Evolutionary conservation across 2,329 filamentous ascomycete species (phyloP), one percentile per base, ranked within the genome.

Genomic region (Sporothrix globosa): DNA sequence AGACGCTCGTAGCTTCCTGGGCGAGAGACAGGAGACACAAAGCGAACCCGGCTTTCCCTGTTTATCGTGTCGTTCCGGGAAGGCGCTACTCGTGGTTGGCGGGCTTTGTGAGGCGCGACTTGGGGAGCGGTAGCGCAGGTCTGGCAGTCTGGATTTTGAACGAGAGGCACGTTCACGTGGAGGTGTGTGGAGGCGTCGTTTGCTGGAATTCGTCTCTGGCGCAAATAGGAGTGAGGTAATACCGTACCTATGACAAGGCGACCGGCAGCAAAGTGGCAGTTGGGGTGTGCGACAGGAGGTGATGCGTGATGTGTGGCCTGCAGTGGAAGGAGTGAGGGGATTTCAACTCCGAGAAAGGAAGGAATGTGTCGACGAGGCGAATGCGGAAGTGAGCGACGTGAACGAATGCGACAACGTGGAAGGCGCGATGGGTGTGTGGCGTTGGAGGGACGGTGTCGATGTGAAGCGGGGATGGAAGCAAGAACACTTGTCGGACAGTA

Each of bases 151-250:
- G 30, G 11, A 2, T 13, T 6, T n/a, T 30, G 19, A n/a, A 21
- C 21, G n/a, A n/a, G 34, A 50, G 11, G 19, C 5, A 11, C 14
- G 58, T 69, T 71, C 70, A 71, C 70, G 70, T 71, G 70, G 66
- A 68, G 56, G 41, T 52, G 48, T 68, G 66, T 52, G 48, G 65
- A 56, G 19, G 48, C 56, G 66, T 60, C 46, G 69, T 66, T 71
- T 71, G 67, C 41, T 71, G 67, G 52, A 66, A 41, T 61, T 24
- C n/a, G 52, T 27, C 14, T 54, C 21, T 24, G 19, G 30, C 7
- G n/a, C 6, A 27, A 50, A 24, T 9, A 58, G 39, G n/a, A 27
- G 30, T n/a, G 65, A 41, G 48, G 4, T 30, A 17, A 17, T 24
- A 44, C 41, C 4, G 41, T 44, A 44, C 34, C 3, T 14, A 48